Evolutionary conservation across 1,284 basidiomycete species (phyloP), one percentile per base, ranked within the genome.

Genomic region (Crucibulum parvulum): DNA sequence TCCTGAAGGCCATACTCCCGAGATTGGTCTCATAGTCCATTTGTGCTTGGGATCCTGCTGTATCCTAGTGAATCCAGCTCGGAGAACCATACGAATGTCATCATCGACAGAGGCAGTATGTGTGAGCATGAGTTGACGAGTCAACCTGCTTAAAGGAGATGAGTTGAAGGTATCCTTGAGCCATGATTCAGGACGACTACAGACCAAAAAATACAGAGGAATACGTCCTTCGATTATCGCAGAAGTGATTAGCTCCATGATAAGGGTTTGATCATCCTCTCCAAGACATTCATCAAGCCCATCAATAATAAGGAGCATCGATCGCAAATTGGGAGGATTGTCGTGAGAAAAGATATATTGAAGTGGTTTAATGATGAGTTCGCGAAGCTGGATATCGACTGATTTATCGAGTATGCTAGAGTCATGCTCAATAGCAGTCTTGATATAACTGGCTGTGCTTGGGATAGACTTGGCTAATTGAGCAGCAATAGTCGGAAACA

Each of bases 281-380:
- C 51, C 50, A 10, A 18, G 43, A 38, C 65, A 66, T 50, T 66
- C 62, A 37, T 66, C 65, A 11, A 66, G 51, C 5, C 65, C 65
- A 43, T 66, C 65, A 8, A 66, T 61, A 9, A 64, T 52, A n/a
- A 63, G 45, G 37, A 64, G 13, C 10, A 5, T 45, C 8, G 41
- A 45, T 11, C 15, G 15, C 41, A 45, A 5, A 31, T 3, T 31
- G 5, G 31, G 5, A 31, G 1, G 31, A 5, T 31, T 31, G 3
- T 11, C 9, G 41, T 10, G 41, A 15, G 41, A 1, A 45, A 31
- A 5, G 31, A 45, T 7, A 15, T 7, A 15, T 13, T 45, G 18
- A 24, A 59, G 24, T 9, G 57, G 60, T 15, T 58, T 36, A 13
- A 53, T 38, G 6, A 58, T 35, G 10, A 61, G 41, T 37, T 53